Base-by-base conservation (phyloP, 352 stramenopile genomes). In the Globisporangium cylindrosporum region DNA sequence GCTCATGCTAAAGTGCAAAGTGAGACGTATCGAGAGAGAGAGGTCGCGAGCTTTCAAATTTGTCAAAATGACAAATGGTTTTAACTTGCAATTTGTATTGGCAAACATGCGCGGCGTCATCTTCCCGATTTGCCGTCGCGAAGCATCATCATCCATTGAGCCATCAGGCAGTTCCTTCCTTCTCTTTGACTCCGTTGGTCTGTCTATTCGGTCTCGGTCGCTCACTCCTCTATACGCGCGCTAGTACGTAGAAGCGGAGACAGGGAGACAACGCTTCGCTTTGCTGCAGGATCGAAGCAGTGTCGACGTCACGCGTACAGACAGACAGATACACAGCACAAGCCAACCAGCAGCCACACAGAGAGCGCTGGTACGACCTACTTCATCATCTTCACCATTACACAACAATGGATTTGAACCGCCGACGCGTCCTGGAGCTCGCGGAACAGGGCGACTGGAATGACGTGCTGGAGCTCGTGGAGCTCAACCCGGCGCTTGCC, bases 401-500 rank as follows among this genome's bases (percentile, higher is more conserved):
- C 41, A 43, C 27, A 32, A 48, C 15, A 14, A 89, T 88, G 80
- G 75, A 80, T 61, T 71, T 62, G 14, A 69, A 79, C 34, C 72
- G 77, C 38, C 75, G 74, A 65, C 80, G 79, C 63, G 68, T 91
- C 57, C 70, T 91, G 46, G 73, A 73, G 64, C 75, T 86, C 68
- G 74, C 85, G 6, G 84, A 93, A 72, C 74, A 89, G 58, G 81
- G 84, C 73, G 80, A 92, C 36, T 94, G 84, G 88, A 68, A 73
- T 29, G 75, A 84, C 20, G 77, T 79, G 51, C 69, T 87, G 34
- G 75, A 63, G 46, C 72, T 90, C 41, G 67, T 92, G n/a, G 74
- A 62, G 32, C 29, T 36, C 22, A 62, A 82, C 56, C 46, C 67
- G 25, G 64, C 67, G 67, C 78, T 90, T 6, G 86, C 86, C 12